These are phyloP conservation scores for Cicer bijugum DNA, from an alignment of 306 rosid species.

Conservation along the genomic window DNA sequence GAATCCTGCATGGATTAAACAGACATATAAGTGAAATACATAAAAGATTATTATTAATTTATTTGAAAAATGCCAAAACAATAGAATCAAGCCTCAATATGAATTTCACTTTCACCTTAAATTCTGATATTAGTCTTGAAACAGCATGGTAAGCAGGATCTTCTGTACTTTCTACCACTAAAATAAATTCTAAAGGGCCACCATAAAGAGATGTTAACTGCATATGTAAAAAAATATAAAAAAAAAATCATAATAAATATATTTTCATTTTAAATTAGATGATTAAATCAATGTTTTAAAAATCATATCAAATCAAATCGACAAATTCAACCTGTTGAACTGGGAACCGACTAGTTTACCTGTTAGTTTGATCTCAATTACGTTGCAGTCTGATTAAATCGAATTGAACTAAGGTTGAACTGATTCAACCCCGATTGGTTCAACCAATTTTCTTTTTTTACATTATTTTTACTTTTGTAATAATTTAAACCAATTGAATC, in stretches of 20 bases:
- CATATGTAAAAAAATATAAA: conserved; percentile 22
- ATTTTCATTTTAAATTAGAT: neutral
- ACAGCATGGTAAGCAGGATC: conserved; percentile 84
- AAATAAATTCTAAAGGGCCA: conserved; percentile 89
- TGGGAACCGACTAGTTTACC: too few species aligned
- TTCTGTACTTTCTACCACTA: conserved; percentile 82
- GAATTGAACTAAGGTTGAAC: too few species aligned
- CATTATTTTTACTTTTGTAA: too few species aligned
- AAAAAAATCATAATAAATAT: conserved; percentile 38
- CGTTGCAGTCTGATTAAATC: too few species aligned
- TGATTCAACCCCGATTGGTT: too few species aligned
- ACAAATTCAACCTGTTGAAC: too few species aligned
- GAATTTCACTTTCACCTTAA: conserved; percentile 58
- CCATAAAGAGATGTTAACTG: conserved; percentile 99
- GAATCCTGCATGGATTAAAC: conserved; percentile 60
- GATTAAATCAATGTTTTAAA: too few species aligned
- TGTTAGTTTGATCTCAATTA: too few species aligned
- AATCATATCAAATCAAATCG: too few species aligned
- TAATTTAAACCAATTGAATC: too few species aligned
- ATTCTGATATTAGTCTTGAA: conserved; percentile 66
- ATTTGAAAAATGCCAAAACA: neutral
- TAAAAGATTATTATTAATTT: conserved; percentile 3
- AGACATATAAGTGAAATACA: conserved; percentile 26
- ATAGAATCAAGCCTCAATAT: conserved; percentile 32
- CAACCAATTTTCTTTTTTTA: too few species aligned